Conservation (phyloP, 2,329 filamentous ascomycete species). For the Claviceps sp. region DNA sequence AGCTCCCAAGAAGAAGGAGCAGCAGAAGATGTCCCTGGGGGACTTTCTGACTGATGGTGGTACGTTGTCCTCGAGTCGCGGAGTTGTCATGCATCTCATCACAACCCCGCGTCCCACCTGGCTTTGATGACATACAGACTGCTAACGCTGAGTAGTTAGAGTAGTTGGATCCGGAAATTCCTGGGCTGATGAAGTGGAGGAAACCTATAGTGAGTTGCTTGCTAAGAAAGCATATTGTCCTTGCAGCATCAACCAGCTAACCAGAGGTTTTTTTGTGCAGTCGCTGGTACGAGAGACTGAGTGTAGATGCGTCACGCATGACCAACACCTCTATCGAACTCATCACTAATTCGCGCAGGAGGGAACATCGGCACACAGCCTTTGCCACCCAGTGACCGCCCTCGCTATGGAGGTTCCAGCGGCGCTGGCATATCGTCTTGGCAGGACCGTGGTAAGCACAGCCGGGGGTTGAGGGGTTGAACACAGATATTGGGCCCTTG, state of each 20-base stretch:
- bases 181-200: slow-evolving; percentile 98
- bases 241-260: slow-evolving; percentile 14
- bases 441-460: slow-evolving; percentile 30
- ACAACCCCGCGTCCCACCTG: slow-evolving; percentile 7
- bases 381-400: slow-evolving; percentile 36
- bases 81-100: slow-evolving; percentile 10
- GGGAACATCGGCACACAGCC: slow-evolving; percentile 37
- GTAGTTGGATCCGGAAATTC: slow-evolving; percentile 47
- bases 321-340: background rate
- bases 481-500: background rate
- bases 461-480: background rate
- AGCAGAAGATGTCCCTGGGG: slow-evolving; percentile 94
- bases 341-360: background rate
- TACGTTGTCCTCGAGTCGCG: slow-evolving; percentile 33
- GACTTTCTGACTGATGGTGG: slow-evolving; percentile 88
- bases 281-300: slow-evolving; percentile 19
- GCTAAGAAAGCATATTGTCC: background rate
- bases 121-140: slow-evolving; percentile 6
- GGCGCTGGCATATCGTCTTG: slow-evolving; percentile 21
- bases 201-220: slow-evolving; percentile 55
- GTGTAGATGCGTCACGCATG: no score
- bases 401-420: slow-evolving; percentile 19
- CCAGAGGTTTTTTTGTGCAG: slow-evolving; percentile 10
- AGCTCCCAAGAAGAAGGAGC: slow-evolving; percentile 90
- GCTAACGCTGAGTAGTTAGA: slow-evolving; percentile 13